Evolutionary conservation across 768 basidiomycete species (phyloP).

Genomic region (Mycena crocata): DNA sequence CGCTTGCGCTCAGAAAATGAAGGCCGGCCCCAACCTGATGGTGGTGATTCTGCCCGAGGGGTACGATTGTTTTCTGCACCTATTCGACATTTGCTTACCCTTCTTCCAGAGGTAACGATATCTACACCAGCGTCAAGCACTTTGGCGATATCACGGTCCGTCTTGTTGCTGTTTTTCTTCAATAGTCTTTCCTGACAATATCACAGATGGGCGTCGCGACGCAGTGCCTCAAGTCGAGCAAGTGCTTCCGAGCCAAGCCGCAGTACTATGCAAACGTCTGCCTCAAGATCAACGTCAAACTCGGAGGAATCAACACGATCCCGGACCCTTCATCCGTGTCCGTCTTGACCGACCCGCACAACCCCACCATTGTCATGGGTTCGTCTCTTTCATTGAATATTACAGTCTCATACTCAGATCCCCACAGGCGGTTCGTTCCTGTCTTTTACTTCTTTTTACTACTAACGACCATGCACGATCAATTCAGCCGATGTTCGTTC

Average conservation of each 20-base stretch:
- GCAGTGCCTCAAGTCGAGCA: conserved; percentile 77
- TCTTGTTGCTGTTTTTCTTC: not conserved
- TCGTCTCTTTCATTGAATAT: conserved; percentile 5
- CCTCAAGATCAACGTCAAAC: conserved; percentile 44
- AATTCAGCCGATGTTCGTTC: conserved; percentile 64
- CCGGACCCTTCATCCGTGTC: conserved; percentile 77
- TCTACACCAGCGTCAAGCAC: conserved; percentile 83
- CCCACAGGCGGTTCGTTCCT: conserved; percentile 18
- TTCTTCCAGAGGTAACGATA: conserved; percentile 81
- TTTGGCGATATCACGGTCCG: conserved; percentile 75
- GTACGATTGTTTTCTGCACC: conserved; percentile 47
- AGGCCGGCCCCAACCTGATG: conserved; percentile 64
- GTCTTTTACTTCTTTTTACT: not conserved
- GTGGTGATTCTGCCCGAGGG: conserved; percentile 70
- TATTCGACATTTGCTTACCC: conserved; percentile 54
- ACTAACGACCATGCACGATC: conserved; percentile 59
- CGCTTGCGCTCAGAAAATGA: conserved; percentile 54
- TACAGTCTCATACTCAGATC: not conserved
- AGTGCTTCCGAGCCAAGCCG: conserved; percentile 73
- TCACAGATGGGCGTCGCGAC: conserved; percentile 62
- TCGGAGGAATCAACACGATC: conserved; percentile 85
- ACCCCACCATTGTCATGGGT: conserved; percentile 61
- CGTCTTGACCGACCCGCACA: conserved; percentile 70
- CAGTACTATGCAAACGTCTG: conserved; percentile 87
- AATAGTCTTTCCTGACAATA: not conserved